phyloP scores from a whole-genome alignment of 75 land plant species.

The Gnetum montanum region DNA sequence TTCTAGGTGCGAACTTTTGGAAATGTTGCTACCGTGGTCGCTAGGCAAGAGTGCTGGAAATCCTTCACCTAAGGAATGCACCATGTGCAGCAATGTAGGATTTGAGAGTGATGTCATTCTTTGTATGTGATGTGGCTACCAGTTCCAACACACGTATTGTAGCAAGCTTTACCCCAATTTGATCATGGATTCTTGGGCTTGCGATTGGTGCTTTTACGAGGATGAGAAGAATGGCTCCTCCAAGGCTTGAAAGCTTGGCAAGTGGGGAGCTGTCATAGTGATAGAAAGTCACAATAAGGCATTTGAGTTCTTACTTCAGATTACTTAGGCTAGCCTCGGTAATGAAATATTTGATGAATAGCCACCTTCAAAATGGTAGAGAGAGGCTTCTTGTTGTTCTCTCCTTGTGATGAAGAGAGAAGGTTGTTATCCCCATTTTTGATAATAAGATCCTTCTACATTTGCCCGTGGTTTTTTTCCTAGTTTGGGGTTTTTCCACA shows the following conservation, averaged over 20 bases:
- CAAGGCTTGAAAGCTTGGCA: background rate
- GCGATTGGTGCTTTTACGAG: constrained; percentile 23
- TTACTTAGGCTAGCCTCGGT: background rate
- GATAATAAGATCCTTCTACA: no score
- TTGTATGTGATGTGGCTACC: constrained; percentile 16
- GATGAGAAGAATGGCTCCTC: background rate
- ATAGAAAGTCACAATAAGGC: constrained; percentile 2
- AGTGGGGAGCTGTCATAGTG: background rate
- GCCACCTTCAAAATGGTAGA: no score
- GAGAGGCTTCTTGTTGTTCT: no score
- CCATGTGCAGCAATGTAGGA: constrained; percentile 35
- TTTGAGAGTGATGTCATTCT: constrained; percentile 15
- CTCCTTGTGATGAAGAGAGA: no score
- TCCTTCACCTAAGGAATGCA: constrained; percentile 25
- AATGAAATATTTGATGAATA: no score
- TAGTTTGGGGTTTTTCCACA: no score
- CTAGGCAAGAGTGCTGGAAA: no score
- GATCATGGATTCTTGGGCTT: constrained; percentile 17
- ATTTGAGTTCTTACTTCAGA: constrained; percentile 5
- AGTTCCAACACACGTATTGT: constrained; percentile 30
- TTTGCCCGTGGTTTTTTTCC: no score
- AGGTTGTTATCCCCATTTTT: no score
- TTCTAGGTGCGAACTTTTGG: no score
- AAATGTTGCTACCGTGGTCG: no score
- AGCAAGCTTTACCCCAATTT: constrained; percentile 17